Evolutionary conservation across 225 moss, liverwort and hornwort genomes (phyloP), one percentile per base, ranked within the genome.

Genomic region (Neckera pumila): DNA sequence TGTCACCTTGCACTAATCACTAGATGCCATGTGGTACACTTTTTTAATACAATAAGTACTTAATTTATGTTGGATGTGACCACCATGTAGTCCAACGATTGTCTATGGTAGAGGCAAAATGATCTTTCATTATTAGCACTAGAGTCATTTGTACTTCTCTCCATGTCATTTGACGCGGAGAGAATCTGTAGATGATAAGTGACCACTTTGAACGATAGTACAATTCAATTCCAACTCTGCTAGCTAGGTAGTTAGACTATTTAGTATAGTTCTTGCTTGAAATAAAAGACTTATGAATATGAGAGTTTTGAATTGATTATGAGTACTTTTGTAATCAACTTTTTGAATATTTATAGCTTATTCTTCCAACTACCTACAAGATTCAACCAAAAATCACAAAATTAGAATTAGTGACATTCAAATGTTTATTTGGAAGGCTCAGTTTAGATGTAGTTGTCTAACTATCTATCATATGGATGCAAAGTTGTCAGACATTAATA

Each of bases 191-290:
- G 3, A 19, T 65, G 36, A 22, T 36, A 11, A 66, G 11, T n/a
- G 36, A 20, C 36, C 19, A 19, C 19, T 36, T 65, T 19, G 11
- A 36, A 36, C 0, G 1, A 34, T 9, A 30, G 12, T 9, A 15
- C 4, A 28, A 2, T 16, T 27, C 27, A 16, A 42, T 42, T 43
- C 27, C 27, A 9, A 27, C 26, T 42, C 0, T 9, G 0, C 3
- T 14, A n/a, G n/a, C n/a, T n/a, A n/a, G 11, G 6, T 66, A 36
- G n/a, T n/a, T n/a, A 19, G n/a, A 21, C 0, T 21, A n/a, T 21
- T 21, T 1, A n/a, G 0, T 3, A 1, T 21, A 21, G 21, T n/a
- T 67, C 10, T 67, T 67, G 12, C 12, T 8, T 21, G 6, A n/a
- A 21, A n/a, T 66, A 36, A 6, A 11, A 66, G 36, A 20, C 11